phyloP scores from a whole-genome alignment of 345 rosid genomes.

The Moricandia arvensis region DNA sequence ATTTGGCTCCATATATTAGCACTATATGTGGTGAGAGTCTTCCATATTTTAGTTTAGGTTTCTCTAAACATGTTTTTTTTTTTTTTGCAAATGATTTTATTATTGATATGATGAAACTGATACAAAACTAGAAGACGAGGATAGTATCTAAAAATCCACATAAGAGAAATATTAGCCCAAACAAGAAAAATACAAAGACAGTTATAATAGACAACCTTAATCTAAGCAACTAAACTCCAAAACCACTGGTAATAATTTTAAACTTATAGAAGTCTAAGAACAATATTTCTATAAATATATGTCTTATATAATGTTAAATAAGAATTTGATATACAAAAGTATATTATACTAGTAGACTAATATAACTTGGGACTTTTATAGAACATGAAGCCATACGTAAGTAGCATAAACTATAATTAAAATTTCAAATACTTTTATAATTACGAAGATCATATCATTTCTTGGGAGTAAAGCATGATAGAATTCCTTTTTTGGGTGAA shows the following conservation, averaged over 20 bases:
- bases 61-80: background rate
- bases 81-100: too few species aligned
- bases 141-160: too few species aligned
- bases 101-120: too few species aligned
- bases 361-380: background rate
- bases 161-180: too few species aligned
- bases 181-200: too few species aligned
- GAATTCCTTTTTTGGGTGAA: background rate
- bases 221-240: too few species aligned
- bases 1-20: constrained; percentile 4
- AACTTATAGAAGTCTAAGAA: too few species aligned
- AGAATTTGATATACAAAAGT: background rate
- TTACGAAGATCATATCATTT: background rate
- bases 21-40: background rate
- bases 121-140: too few species aligned
- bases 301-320: background rate
- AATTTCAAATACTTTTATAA: background rate
- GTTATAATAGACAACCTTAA: too few species aligned
- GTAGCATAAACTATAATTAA: background rate
- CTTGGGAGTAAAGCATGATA: background rate
- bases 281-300: too few species aligned
- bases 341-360: background rate
- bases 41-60: background rate
- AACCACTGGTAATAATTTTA: too few species aligned
- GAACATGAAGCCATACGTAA: background rate